A percentile compares a stretch with the other conserved stretches of the same genome.
phyloP scores from a whole-genome alignment of 2,329 filamentous ascomycete species.

The Aspergillus neotritici region DNA sequence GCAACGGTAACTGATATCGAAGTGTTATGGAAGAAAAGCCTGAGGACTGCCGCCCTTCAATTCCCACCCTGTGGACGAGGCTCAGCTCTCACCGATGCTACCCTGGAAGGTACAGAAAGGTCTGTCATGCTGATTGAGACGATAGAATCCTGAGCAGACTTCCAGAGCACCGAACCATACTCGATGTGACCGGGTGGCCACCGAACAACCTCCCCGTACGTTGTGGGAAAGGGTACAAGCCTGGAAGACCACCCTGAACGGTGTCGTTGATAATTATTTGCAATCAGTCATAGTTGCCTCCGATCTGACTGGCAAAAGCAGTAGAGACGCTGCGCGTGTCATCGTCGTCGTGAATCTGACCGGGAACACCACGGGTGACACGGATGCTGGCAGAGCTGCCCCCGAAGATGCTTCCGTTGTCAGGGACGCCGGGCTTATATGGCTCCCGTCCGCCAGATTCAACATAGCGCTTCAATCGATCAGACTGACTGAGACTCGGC shows the following conservation, averaged over 20 bases:
- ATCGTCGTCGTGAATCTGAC: conserved; percentile 61
- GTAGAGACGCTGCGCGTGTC: conserved; percentile 95
- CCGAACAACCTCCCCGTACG: conserved; percentile 11
- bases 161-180: conserved; percentile 12
- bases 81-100: conserved; percentile 9
- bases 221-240: conserved; percentile 10
- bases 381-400: conserved; percentile 51
- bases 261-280: conserved; percentile 4
- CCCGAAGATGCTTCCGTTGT: conserved; percentile 62
- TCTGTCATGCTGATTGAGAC: conserved; percentile 9
- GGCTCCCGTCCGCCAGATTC: conserved; percentile 69
- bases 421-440: conserved; percentile 47
- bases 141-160: conserved; percentile 9
- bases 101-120: conserved; percentile 9
- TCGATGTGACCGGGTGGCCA: conserved; percentile 10
- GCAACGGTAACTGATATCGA: conserved; percentile 10
- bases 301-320: conserved; percentile 92
- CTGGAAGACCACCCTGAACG: conserved; percentile 11
- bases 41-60: conserved; percentile 4
- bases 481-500: conserved; percentile 70
- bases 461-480: conserved; percentile 90
- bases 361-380: conserved; percentile 40
- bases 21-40: conserved; percentile 5
- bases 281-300: conserved; percentile 57
- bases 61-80: conserved; percentile 11